A percentile compares a stretch with the other conserved stretches of the same genome.
These are phyloP conservation scores for Aspergillus niger DNA, from an alignment of 2,329 filamentous ascomycete genomes.

Conservation along the genomic window DNA sequence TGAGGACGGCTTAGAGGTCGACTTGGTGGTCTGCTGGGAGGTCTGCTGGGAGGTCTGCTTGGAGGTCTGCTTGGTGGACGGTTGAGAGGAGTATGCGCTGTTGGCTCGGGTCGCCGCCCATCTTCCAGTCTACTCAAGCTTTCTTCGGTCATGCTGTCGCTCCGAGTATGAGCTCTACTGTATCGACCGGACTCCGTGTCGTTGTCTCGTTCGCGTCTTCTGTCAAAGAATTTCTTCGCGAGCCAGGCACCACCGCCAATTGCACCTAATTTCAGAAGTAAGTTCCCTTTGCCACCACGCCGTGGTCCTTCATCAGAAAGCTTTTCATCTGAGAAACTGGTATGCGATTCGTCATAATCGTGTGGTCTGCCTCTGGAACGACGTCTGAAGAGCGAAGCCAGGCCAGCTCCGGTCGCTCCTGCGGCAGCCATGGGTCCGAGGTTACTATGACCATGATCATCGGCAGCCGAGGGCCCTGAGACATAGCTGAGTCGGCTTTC, in stretches of 20 bases:
- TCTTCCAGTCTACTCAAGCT: slow-evolving; percentile 52
- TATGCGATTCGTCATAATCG: slow-evolving; percentile 50
- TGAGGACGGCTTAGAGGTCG: slow-evolving; percentile 37
- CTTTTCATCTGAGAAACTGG: slow-evolving; percentile 68
- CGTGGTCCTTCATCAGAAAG: slow-evolving; percentile 55
- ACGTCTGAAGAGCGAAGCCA: slow-evolving; percentile 54
- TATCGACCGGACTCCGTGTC: slow-evolving; percentile 57
- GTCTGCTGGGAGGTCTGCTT: slow-evolving; percentile 37
- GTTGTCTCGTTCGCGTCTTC: slow-evolving; percentile 56
- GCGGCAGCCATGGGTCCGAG: slow-evolving; percentile 55
- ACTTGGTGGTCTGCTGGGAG: slow-evolving; percentile 34
- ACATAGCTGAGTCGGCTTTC: slow-evolving; percentile 61
- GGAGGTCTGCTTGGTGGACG: slow-evolving; percentile 36
- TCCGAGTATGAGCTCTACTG: slow-evolving; percentile 52
- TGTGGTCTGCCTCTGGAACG: slow-evolving; percentile 48
- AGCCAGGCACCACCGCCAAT: slow-evolving; percentile 65
- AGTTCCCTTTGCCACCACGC: slow-evolving; percentile 61
- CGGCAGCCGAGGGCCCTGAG: slow-evolving; percentile 51
- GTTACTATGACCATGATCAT: slow-evolving; percentile 47
- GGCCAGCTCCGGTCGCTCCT: slow-evolving; percentile 59
- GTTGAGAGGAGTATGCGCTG: slow-evolving; percentile 34
- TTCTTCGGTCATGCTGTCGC: slow-evolving; percentile 45
- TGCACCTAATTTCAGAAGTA: slow-evolving; percentile 62
- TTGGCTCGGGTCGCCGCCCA: slow-evolving; percentile 54
- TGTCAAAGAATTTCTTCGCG: slow-evolving; percentile 60